Percentiles rank a stretch among this genome's conserved stretches.
Evolutionary conservation across 2,329 filamentous ascomycete species (phyloP).

Genomic region (Chaetomiaceae sp.): DNA sequence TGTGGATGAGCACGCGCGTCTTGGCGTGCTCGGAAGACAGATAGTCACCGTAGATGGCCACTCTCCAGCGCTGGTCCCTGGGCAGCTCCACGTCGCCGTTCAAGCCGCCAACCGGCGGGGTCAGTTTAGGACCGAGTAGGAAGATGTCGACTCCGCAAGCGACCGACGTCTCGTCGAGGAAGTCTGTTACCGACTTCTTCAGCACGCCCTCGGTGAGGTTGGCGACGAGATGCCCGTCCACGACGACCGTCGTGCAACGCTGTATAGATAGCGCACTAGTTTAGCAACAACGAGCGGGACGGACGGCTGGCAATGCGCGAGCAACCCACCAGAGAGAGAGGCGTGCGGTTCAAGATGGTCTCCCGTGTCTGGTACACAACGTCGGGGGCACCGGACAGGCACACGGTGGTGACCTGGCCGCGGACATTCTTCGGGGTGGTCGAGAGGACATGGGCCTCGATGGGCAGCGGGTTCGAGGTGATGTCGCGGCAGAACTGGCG

Average conservation of each 20-base stretch:
- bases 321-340: constrained; percentile 76
- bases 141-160: constrained; percentile 97
- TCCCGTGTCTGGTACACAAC: constrained; percentile 84
- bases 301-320: constrained; percentile 13
- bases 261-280: constrained; percentile 35
- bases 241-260: constrained; percentile 89
- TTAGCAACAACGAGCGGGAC: constrained; percentile 24
- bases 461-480: constrained; percentile 61
- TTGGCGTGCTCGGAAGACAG: constrained; percentile 96
- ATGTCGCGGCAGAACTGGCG: constrained; percentile 76
- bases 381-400: constrained; percentile 81
- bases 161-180: constrained; percentile 77
- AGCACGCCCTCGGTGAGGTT: constrained; percentile 62
- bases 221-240: constrained; percentile 85
- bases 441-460: constrained; percentile 78
- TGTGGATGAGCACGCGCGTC: constrained; percentile 91
- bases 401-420: constrained; percentile 76
- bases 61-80: constrained; percentile 82
- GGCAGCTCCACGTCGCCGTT: constrained; percentile 76
- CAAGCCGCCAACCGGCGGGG: constrained; percentile 66
- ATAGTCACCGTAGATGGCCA: constrained; percentile 92
- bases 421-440: constrained; percentile 68
- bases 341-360: constrained; percentile 84
- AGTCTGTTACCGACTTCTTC: constrained; percentile 69
- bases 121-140: constrained; percentile 81